A percentile compares a stretch with the other conserved stretches of the same genome.
phyloP scores from a whole-genome alignment of 2,329 filamentous ascomycete species.

The Colletotrichum sp. region DNA sequence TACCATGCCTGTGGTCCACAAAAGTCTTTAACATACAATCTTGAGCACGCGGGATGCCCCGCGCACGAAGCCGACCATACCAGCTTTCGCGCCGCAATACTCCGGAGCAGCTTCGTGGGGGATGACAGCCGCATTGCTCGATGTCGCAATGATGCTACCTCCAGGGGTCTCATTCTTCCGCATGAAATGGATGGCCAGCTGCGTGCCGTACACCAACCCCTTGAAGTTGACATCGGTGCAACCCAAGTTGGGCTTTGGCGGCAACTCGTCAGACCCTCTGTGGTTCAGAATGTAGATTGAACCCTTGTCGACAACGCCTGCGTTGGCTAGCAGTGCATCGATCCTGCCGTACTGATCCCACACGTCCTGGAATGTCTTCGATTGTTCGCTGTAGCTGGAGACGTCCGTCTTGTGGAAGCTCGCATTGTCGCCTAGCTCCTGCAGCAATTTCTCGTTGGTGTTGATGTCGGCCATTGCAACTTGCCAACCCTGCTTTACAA shows the following conservation, averaged over 20 bases:
- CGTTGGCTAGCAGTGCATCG: conserved; percentile 55
- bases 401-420: conserved; percentile 52
- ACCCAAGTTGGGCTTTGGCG: conserved; percentile 20
- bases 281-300: neutral
- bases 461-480: conserved; percentile 46
- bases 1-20: neutral
- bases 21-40: neutral
- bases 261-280: neutral
- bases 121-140: conserved; percentile 46
- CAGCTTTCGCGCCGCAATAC: conserved; percentile 57
- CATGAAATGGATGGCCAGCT: conserved; percentile 59
- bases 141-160: conserved; percentile 49
- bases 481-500: conserved; percentile 29
- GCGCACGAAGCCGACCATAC: conserved; percentile 45
- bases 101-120: conserved; percentile 50
- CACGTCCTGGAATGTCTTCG: conserved; percentile 44
- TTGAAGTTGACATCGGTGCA: conserved; percentile 58
- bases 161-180: conserved; percentile 48
- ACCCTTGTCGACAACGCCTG: conserved; percentile 30
- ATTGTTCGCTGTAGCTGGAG: conserved; percentile 49
- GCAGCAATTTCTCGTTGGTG: conserved; percentile 28
- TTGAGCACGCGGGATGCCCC: conserved; percentile 42
- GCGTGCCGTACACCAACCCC: conserved; percentile 53
- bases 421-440: conserved; percentile 39
- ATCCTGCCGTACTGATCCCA: conserved; percentile 49